Conservation (phyloP, 2,329 filamentous ascomycete species). For the Hypoxylon sp. region DNA sequence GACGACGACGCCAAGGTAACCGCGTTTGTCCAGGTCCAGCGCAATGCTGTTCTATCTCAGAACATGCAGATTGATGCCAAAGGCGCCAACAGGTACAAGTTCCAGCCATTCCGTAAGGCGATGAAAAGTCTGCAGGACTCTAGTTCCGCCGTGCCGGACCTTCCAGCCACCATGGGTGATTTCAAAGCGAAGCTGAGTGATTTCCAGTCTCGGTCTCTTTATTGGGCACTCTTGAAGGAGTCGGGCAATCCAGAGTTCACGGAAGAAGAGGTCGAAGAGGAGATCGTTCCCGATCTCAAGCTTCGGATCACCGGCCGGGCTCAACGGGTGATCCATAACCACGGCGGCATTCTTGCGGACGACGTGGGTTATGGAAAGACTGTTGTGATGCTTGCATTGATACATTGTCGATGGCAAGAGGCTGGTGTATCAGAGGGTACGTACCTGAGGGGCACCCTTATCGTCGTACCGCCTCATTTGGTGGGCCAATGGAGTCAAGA, state of each 20-base stretch:
- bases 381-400: conserved; percentile 58
- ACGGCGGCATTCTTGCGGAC: conserved; percentile 61
- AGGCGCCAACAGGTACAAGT: conserved; percentile 3
- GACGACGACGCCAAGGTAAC: conserved; percentile 2
- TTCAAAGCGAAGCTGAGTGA: conserved; percentile 30
- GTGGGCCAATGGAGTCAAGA: conserved; percentile 59
- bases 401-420: conserved; percentile 47
- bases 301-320: conserved; percentile 56
- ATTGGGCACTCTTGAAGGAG: conserved; percentile 55
- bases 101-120: conserved; percentile 28
- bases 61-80: conserved; percentile 27
- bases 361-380: conserved; percentile 64
- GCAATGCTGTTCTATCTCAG: conserved; percentile 17
- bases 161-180: background rate
- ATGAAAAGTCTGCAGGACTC: conserved; percentile 8
- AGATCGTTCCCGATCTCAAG: conserved; percentile 53
- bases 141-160: too few relatives aligned
- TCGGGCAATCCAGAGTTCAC: conserved; percentile 46
- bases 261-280: conserved; percentile 60
- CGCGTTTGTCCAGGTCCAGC: conserved; percentile 21
- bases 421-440: conserved; percentile 39
- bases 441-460: conserved; percentile 57
- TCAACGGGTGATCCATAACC: conserved; percentile 47
- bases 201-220: conserved; percentile 52
- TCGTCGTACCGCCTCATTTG: conserved; percentile 60